A percentile compares a stretch with the other conserved stretches of the same genome.
Conservation (phyloP, 116 monocot species). For the Dioscorea cayenensis region DNA sequence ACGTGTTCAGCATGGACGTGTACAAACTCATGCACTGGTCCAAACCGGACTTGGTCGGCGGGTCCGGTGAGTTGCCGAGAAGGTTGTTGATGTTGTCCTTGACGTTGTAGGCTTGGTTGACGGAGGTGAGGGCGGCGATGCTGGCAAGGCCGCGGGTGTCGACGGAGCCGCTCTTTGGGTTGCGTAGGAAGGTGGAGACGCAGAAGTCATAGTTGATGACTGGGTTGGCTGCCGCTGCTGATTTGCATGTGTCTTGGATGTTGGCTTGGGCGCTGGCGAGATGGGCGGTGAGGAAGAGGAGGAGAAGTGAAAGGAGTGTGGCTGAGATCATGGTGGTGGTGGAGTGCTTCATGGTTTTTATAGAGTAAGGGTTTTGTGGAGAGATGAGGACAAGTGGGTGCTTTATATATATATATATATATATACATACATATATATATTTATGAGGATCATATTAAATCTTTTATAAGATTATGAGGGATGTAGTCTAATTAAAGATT, state of each 20-base stretch:
- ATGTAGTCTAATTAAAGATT: too few relatives aligned
- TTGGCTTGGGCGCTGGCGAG: not conserved
- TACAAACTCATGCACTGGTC: not conserved
- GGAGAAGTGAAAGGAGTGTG: not conserved
- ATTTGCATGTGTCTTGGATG: not conserved
- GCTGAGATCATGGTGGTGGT: not conserved
- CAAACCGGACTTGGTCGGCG: not conserved
- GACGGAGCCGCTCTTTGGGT: not conserved
- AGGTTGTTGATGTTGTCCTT: not conserved
- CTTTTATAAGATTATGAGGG: too few relatives aligned
- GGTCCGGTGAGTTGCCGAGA: not conserved
- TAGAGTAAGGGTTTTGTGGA: too few relatives aligned
- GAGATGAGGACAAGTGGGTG: too few relatives aligned
- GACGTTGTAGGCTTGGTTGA: conserved; percentile 4
- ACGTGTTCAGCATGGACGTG: not conserved
- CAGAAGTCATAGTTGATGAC: conserved; percentile 12
- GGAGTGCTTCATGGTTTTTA: too few relatives aligned
- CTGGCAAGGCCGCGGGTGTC: not conserved
- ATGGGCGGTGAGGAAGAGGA: not conserved
- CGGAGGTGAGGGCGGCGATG: conserved; percentile 2
- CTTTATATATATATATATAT: too few relatives aligned
- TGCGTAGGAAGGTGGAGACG: not conserved
- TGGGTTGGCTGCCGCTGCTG: not conserved
- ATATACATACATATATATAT: too few relatives aligned
- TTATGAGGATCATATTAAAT: too few relatives aligned